These are phyloP conservation scores for Astrothelium subdiscretum DNA, from an alignment of 495 filamentous ascomycete species.

Conservation along the genomic window DNA sequence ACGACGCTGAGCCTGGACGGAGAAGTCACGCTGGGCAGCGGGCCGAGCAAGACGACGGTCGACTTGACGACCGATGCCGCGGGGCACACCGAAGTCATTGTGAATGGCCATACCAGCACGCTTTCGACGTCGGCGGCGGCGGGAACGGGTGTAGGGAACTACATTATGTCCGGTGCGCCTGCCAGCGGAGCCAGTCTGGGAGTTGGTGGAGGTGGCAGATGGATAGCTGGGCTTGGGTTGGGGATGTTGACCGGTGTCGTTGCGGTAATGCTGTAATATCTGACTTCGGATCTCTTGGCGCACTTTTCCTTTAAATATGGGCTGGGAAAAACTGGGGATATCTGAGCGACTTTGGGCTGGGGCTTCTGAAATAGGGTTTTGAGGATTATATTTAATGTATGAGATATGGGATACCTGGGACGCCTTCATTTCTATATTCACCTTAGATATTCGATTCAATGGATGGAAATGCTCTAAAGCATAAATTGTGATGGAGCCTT, in stretches of 20 bases:
- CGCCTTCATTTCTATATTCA: not conserved
- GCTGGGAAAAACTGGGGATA: not conserved
- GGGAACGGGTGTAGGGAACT: not conserved
- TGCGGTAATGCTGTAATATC: not conserved
- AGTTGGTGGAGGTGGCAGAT: not conserved
- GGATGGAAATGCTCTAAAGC: too few relatives aligned
- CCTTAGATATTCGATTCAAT: not conserved
- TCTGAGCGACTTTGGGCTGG: not conserved
- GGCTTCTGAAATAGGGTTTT: not conserved
- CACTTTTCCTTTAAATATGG: not conserved
- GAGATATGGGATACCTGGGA: not conserved
- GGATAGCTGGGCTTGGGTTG: not conserved
- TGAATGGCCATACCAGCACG: not conserved
- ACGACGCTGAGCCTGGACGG: slow-evolving; percentile 5
- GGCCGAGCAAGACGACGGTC: not conserved
- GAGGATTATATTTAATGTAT: not conserved
- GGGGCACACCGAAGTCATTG: not conserved
- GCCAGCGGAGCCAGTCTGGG: not conserved
- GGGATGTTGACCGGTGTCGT: not conserved
- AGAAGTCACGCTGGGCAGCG: not conserved
- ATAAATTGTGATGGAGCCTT: too few relatives aligned
- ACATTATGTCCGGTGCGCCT: not conserved
- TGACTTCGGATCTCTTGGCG: not conserved
- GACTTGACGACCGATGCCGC: not conserved
- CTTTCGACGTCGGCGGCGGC: not conserved